phyloP scores from a whole-genome alignment of 257 asterid species.

The Solanum pennellii region DNA sequence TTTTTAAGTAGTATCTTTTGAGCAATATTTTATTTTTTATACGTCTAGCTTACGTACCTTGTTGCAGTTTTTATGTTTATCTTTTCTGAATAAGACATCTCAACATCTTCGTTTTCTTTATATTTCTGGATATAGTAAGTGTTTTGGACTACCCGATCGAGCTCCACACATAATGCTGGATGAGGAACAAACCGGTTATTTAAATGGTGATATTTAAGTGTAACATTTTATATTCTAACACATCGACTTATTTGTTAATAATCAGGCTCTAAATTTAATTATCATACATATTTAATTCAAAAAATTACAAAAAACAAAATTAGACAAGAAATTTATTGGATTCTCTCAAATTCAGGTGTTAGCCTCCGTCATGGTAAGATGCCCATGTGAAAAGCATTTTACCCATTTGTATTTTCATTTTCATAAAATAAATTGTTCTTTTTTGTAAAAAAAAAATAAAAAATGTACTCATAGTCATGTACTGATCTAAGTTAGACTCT shows the following conservation, averaged over 20 bases:
- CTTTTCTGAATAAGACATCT: not conserved
- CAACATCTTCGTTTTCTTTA: not conserved
- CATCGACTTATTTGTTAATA: not conserved
- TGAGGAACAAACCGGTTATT: not conserved
- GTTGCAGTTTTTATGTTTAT: not conserved
- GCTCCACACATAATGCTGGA: not conserved
- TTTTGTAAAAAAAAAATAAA: no score
- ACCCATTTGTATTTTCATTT: not conserved
- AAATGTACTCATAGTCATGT: no score
- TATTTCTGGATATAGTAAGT: not conserved
- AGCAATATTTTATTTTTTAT: not conserved
- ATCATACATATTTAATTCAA: not conserved
- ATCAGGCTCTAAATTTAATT: not conserved
- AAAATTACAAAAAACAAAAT: not conserved
- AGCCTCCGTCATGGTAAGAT: not conserved
- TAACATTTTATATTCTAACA: not conserved
- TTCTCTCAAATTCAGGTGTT: not conserved
- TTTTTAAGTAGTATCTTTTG: not conserved
- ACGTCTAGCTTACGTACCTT: not conserved
- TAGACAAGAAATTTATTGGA: not conserved
- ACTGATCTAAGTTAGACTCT: not conserved
- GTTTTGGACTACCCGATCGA: not conserved
- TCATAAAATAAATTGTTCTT: not conserved
- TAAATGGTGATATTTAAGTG: not conserved
- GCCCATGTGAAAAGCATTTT: not conserved